Evolutionary conservation across 2,329 filamentous ascomycete genomes (phyloP).

Genomic region (Colletotrichum lupini): DNA sequence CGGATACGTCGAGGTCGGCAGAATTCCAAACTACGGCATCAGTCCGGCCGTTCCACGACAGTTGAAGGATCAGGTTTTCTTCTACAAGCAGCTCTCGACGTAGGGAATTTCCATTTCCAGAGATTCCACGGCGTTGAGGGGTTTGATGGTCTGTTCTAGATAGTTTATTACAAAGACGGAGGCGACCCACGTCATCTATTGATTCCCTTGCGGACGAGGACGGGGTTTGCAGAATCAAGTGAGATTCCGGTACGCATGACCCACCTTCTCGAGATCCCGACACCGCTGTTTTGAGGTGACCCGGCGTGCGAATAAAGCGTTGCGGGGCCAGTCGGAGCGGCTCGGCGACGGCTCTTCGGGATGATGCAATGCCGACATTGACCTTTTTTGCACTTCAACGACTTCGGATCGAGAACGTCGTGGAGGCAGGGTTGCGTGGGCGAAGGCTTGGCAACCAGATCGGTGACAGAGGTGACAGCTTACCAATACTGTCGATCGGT

Average conservation of each 20-base stretch:
- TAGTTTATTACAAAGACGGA: constrained; percentile 3
- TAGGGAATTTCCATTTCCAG: not conserved
- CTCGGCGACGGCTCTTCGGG: not conserved
- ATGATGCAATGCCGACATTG: not conserved
- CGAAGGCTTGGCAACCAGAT: not conserved
- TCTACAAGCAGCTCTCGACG: constrained; percentile 65
- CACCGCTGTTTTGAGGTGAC: not conserved
- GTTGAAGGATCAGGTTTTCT: constrained; percentile 63
- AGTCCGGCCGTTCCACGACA: constrained; percentile 56
- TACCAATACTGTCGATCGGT: constrained; percentile 9
- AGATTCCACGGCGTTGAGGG: constrained; percentile 5
- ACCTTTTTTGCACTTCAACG: not conserved
- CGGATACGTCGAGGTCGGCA: constrained; percentile 67
- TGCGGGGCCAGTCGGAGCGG: not conserved
- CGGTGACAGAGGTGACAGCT: not conserved
- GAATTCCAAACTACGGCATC: constrained; percentile 64
- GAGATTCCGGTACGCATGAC: not conserved
- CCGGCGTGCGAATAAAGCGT: not conserved
- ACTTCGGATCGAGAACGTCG: not conserved
- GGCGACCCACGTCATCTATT: constrained; percentile 17
- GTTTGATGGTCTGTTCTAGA: constrained; percentile 6
- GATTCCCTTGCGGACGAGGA: not conserved
- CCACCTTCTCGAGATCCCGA: not conserved
- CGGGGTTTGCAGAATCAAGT: constrained; percentile 14
- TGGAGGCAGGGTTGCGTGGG: not conserved